A percentile compares a stretch with the other conserved stretches of the same genome.
Evolutionary conservation across 495 filamentous ascomycete genomes (phyloP).

Genomic region (Neurospora sp.): DNA sequence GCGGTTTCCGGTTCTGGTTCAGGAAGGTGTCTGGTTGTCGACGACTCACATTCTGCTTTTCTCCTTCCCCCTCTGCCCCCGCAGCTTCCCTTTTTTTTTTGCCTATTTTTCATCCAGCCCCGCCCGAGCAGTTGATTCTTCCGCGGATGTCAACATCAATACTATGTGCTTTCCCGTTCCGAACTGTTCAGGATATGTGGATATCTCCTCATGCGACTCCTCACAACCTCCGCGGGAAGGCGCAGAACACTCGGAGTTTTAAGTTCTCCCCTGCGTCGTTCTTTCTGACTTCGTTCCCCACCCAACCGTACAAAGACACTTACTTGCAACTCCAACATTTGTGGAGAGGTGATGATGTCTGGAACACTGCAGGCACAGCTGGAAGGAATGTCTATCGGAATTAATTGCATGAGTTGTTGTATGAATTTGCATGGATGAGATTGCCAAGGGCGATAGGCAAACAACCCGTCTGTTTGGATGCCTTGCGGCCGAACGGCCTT

Average conservation of each 20-base stretch:
- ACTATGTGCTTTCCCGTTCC: not conserved
- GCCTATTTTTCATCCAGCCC: not conserved
- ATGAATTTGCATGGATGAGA: too few species aligned
- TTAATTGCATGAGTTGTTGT: not conserved
- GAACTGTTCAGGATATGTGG: not conserved
- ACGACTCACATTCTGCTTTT: not conserved
- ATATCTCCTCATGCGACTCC: not conserved
- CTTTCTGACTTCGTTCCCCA: not conserved
- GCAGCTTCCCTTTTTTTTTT: not conserved
- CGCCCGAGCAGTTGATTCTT: not conserved
- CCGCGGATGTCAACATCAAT: not conserved
- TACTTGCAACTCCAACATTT: not conserved
- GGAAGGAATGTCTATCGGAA: not conserved
- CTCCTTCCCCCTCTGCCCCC: not conserved
- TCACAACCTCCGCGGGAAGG: not conserved
- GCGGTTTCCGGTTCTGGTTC: not conserved
- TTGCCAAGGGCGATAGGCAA: not conserved
- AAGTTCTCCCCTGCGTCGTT: not conserved
- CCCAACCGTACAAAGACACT: not conserved
- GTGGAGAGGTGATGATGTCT: not conserved
- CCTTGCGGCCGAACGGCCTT: not conserved
- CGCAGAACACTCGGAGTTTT: not conserved
- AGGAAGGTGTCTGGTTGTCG: not conserved
- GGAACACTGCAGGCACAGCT: not conserved
- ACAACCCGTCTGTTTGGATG: not conserved